Percentiles rank a stretch among this genome's conserved stretches.
These are phyloP conservation scores for Agapanthus africanus DNA, from an alignment of 106 monocot genomes.

Conservation along the genomic window DNA sequence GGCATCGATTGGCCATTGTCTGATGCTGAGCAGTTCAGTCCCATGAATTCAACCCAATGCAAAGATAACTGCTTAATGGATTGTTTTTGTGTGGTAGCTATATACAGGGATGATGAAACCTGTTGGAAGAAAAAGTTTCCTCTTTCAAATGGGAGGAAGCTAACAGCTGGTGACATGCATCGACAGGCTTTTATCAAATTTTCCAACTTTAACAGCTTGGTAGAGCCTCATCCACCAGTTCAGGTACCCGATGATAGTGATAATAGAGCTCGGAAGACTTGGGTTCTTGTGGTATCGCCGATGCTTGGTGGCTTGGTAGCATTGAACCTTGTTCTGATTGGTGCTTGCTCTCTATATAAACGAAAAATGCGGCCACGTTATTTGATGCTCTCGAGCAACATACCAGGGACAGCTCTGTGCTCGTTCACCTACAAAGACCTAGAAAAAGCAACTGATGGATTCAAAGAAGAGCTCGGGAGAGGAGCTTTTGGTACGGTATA, in stretches of 20 bases:
- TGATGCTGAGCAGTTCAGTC: background rate
- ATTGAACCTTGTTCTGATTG: background rate
- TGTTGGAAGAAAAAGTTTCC: background rate
- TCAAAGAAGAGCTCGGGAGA: slow-evolving; percentile 20
- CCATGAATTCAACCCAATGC: slow-evolving; percentile 16
- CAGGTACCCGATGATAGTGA: too few species aligned
- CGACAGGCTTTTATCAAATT: background rate
- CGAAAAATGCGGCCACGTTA: background rate
- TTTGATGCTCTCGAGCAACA: background rate
- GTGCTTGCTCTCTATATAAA: background rate
- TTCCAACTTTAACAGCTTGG: background rate
- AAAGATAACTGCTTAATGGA: background rate
- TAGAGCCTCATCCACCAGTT: background rate
- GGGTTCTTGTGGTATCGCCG: background rate
- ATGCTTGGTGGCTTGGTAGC: background rate
- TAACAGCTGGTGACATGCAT: background rate
- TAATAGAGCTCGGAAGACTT: background rate
- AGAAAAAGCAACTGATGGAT: slow-evolving; percentile 15
- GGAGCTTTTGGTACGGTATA: slow-evolving; percentile 26
- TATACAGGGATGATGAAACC: background rate
- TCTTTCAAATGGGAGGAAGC: background rate
- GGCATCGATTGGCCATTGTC: background rate
- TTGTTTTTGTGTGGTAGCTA: background rate
- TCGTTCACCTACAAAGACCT: slow-evolving; percentile 23
- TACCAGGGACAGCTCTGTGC: slow-evolving; percentile 2